Evolutionary conservation across 1,284 basidiomycete genomes (phyloP), one percentile per base, ranked within the genome.

Genomic region (Microbotryum silenes-acaulis): DNA sequence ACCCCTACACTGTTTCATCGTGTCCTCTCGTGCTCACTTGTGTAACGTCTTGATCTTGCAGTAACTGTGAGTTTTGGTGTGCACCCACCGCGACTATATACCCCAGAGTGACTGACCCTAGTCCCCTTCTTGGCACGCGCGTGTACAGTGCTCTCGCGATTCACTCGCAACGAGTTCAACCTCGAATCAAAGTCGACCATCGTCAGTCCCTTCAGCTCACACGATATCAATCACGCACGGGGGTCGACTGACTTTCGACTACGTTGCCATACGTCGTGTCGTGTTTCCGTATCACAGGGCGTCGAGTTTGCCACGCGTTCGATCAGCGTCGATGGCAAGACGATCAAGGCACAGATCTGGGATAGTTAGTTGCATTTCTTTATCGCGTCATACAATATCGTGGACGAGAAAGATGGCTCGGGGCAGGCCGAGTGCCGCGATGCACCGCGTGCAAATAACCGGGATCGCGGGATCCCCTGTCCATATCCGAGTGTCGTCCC

Each of bases 161-260:
- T 99, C 85, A 98, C 94, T 69, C 85, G 94, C 70, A 97, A 97
- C 76, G 94, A 97, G 79, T 99, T 98, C 85, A 96, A 94, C 80
- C 83, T 96, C 73, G 94, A 98, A 75, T 93, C 91, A 64, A 97
- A 97, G 80, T 96, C 92, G 66, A 98, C 94, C 25, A 98, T 99
- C 77, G 94, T 21, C n/a, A 27, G 21, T 49, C 25, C 48, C 23
- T 21, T 21, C 18, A 42, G 9, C 8, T 12, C 12, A 18, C 16
- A 42, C 37, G 37, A 31, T 31, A 31, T 31, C 31, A 10, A 10
- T 31, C 31, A 31, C 9, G 31, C 6, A 10, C 2, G 31, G 31
- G 31, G 9, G 8, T 9, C 8, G 31, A 31, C 31, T 31, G 31
- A 31, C 7, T 31, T 9, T 42, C 37, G 37, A 31, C 37, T 18